These are phyloP conservation scores for Cutaneotrichosporon sp. DNA, from an alignment of 1,284 basidiomycete genomes.

Conservation along the genomic window DNA sequence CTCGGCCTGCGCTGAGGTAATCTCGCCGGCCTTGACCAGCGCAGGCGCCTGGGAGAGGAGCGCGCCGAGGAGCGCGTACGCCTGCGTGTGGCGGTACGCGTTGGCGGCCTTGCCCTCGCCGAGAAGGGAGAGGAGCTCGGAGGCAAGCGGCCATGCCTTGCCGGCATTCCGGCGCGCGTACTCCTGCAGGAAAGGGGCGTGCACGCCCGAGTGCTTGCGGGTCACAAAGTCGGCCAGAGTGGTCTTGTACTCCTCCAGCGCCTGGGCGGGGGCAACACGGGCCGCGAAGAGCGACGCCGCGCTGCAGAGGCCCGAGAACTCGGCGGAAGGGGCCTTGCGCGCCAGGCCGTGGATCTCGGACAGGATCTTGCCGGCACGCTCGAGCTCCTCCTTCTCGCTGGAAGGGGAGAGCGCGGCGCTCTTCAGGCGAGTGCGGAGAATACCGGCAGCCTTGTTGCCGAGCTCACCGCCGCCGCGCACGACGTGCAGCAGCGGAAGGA, in stretches of 20 bases:
- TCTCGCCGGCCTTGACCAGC: constrained; percentile 55
- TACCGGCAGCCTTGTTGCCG: constrained; percentile 76
- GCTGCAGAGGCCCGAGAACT: constrained; percentile 68
- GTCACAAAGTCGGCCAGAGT: constrained; percentile 77
- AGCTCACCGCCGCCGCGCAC: constrained; percentile 68
- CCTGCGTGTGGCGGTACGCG: constrained; percentile 71
- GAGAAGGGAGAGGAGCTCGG: constrained; percentile 59
- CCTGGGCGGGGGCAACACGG: constrained; percentile 57
- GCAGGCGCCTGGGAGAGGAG: constrained; percentile 65
- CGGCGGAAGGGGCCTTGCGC: constrained; percentile 62
- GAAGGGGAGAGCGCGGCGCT: constrained; percentile 55
- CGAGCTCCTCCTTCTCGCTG: constrained; percentile 56
- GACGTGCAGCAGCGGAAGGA: constrained; percentile 76
- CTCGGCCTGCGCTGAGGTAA: constrained; percentile 53
- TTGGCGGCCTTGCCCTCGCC: constrained; percentile 59
- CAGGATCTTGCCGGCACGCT: constrained; percentile 57
- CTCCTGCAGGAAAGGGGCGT: constrained; percentile 74
- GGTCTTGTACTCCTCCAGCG: constrained; percentile 60
- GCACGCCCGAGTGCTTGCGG: constrained; percentile 76
- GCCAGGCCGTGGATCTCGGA: constrained; percentile 73
- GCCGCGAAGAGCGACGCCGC: constrained; percentile 73
- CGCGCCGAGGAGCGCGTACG: constrained; percentile 69
- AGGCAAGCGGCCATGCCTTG: constrained; percentile 68
- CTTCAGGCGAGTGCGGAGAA: constrained; percentile 71
- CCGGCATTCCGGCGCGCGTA: constrained; percentile 70